These are phyloP conservation scores for Fonsecaea pedrosoi DNA, from an alignment of 2,329 filamentous ascomycete species.

Conservation along the genomic window DNA sequence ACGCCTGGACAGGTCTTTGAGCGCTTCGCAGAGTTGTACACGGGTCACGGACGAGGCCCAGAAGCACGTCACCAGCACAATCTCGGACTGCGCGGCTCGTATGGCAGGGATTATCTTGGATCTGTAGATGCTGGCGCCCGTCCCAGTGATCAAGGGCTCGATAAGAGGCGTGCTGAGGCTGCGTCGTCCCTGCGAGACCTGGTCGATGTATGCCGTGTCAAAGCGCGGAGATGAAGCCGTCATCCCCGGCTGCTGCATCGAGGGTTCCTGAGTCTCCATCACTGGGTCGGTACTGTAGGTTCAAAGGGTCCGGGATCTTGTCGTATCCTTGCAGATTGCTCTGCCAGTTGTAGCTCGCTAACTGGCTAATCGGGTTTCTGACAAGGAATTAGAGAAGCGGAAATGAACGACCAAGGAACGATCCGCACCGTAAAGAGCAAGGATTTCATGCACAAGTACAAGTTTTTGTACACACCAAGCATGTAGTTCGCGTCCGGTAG, in stretches of 20 bases:
- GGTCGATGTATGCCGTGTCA: constrained; percentile 12
- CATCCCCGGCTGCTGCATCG: not conserved
- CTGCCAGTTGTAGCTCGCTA: not conserved
- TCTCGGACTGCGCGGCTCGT: constrained; percentile 64
- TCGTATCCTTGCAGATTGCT: not conserved
- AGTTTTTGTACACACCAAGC: no score
- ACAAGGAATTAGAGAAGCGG: not conserved
- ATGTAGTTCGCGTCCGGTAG: not conserved
- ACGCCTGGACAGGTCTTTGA: constrained; percentile 65
- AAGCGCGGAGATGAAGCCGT: not conserved
- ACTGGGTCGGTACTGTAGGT: not conserved
- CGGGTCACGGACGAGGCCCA: constrained; percentile 73
- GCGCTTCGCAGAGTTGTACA: constrained; percentile 62
- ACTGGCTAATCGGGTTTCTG: not conserved
- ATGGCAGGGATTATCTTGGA: constrained; percentile 66
- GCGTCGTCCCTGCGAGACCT: constrained; percentile 19
- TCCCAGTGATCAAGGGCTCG: constrained; percentile 19
- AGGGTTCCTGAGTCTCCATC: not conserved
- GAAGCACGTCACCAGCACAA: constrained; percentile 82
- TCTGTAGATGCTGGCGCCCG: constrained; percentile 24
- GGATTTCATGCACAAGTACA: not conserved
- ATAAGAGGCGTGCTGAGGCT: constrained; percentile 3
- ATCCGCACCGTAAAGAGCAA: not conserved
- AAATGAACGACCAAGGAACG: not conserved
- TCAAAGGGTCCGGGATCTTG: not conserved